Conservation (phyloP, 176 grass and related monocot species). For the Paspalum notatum region DNA sequence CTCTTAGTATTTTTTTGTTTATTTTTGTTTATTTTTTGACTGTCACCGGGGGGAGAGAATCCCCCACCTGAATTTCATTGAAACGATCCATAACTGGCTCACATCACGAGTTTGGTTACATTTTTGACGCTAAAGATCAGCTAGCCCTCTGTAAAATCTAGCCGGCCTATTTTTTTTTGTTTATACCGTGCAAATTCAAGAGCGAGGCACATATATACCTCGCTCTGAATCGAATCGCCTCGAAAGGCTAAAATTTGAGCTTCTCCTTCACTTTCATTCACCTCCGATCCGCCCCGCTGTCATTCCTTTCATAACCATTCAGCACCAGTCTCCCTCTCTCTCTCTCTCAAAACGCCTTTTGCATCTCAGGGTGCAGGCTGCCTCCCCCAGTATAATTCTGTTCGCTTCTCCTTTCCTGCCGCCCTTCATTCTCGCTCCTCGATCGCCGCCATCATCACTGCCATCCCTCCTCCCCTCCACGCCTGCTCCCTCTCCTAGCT, state of each 20-base stretch:
- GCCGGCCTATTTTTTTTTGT: no score
- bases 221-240: constrained; percentile 17
- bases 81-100: no score
- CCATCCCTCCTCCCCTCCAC: constrained; percentile 27
- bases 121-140: no score
- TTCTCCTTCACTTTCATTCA: background rate
- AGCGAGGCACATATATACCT: background rate
- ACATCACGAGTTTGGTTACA: no score
- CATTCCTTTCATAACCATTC: constrained; percentile 24
- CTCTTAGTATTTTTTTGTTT: no score
- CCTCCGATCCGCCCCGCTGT: background rate
- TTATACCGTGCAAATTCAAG: background rate
- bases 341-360: constrained; percentile 25
- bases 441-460: constrained; percentile 41
- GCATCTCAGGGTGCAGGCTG: constrained; percentile 33
- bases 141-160: no score
- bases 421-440: constrained; percentile 19
- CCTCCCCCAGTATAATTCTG: constrained; percentile 34
- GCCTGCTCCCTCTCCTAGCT: constrained; percentile 32
- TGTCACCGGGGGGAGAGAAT: no score
- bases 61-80: no score
- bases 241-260: constrained; percentile 2
- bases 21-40: no score
- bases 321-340: background rate
- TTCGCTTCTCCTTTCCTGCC: background rate